These are phyloP conservation scores for Phytophthora boehmeriae DNA, from an alignment of 352 stramenopile species.

Conservation along the genomic window DNA sequence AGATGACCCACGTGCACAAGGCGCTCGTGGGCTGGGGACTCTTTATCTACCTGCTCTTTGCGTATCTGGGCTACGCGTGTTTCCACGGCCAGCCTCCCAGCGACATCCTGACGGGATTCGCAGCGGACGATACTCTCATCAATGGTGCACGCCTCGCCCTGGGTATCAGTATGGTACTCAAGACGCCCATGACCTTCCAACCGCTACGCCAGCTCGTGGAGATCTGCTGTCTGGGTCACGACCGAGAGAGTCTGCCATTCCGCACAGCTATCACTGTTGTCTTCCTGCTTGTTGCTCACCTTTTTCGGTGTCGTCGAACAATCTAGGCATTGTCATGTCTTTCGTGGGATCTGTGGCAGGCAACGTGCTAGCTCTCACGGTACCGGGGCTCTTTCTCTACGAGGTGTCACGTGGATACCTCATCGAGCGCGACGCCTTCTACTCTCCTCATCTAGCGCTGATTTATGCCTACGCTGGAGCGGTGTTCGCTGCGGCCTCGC, in stretches of 20 bases:
- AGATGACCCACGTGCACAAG: conserved; percentile 72
- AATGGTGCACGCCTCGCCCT: conserved; percentile 80
- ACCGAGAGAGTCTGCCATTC: conserved; percentile 75
- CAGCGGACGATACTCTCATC: conserved; percentile 68
- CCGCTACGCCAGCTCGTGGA: conserved; percentile 78
- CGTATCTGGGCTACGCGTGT: conserved; percentile 75
- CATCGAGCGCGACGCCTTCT: conserved; percentile 54
- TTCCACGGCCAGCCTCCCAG: conserved; percentile 85
- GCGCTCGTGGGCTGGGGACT: conserved; percentile 60
- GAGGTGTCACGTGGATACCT: conserved; percentile 67
- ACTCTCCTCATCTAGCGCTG: conserved; percentile 57
- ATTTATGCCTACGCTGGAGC: conserved; percentile 56
- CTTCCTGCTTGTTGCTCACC: conserved; percentile 69
- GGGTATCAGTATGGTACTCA: conserved; percentile 77
- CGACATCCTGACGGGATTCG: conserved; percentile 84
- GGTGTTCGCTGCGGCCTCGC: conserved; percentile 63
- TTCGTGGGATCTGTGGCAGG: conserved; percentile 77
- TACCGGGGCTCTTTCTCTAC: conserved; percentile 79
- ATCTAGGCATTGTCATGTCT: conserved; percentile 77
- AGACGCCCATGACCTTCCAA: conserved; percentile 89
- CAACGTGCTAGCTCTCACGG: conserved; percentile 72
- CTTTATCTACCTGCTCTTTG: conserved; percentile 68
- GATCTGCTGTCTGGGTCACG: conserved; percentile 72
- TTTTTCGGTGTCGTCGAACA: conserved; percentile 67
- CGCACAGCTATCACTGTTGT: conserved; percentile 65